Evolutionary conservation across 1,139 yeast genomes (phyloP).

Genomic region (Yamadazyma buinensis): DNA sequence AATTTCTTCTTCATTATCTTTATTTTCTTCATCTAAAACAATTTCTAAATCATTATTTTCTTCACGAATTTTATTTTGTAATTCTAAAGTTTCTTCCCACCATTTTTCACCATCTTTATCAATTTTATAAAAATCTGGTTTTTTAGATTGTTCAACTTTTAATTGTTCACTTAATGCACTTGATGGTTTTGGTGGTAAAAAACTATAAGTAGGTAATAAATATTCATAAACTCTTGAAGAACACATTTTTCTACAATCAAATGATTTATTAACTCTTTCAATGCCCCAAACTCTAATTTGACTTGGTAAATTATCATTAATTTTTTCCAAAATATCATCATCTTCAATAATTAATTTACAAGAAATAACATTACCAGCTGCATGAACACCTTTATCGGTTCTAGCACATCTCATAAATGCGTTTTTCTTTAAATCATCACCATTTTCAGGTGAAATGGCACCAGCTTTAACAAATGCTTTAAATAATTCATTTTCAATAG

Average conservation of each 20-base stretch:
- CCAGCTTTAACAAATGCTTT: constrained; percentile 85
- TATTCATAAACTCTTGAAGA: constrained; percentile 93
- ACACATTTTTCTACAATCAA: constrained; percentile 94
- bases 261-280: constrained; percentile 82
- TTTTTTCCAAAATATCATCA: constrained; percentile 65
- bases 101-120: constrained; percentile 69
- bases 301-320: constrained; percentile 74
- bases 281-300: constrained; percentile 93
- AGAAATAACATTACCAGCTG: constrained; percentile 93
- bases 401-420: constrained; percentile 96
- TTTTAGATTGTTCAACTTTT: constrained; percentile 44
- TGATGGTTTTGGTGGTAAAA: constrained; percentile 84
- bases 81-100: constrained; percentile 57
- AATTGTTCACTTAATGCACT: constrained; percentile 62
- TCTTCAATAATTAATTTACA: constrained; percentile 88
- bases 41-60: constrained; percentile 21
- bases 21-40: constrained; percentile 19
- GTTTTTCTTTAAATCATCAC: constrained; percentile 84
- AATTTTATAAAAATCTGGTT: constrained; percentile 55
- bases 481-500: constrained; percentile 90
- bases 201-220: constrained; percentile 83
- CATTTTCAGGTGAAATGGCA: constrained; percentile 84
- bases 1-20: constrained; percentile 20
- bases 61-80: constrained; percentile 28
- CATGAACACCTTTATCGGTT: constrained; percentile 98